A percentile compares a stretch with the other conserved stretches of the same genome.
Conservation (phyloP, 805 yeast species). For the Candida sonorensis region DNA sequence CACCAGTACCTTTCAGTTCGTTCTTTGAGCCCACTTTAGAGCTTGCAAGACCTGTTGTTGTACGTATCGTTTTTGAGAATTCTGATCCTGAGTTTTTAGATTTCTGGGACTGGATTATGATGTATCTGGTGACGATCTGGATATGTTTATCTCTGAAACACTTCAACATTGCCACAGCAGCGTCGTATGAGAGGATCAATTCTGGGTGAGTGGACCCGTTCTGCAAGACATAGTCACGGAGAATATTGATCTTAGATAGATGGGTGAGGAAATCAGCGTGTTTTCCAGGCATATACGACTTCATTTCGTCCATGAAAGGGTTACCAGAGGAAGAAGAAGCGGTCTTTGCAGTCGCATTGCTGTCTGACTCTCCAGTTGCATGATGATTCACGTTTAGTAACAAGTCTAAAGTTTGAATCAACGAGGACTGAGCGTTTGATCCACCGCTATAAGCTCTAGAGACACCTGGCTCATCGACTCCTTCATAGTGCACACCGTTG, state of each 20-base stretch:
- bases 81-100: conserved; percentile 44
- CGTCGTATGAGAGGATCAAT: conserved; percentile 71
- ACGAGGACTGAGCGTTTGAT: conserved; percentile 87
- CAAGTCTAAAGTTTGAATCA: conserved; percentile 81
- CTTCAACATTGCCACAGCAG: conserved; percentile 82
- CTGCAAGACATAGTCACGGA: conserved; percentile 56
- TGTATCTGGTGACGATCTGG: conserved; percentile 84
- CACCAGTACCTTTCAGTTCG: conserved; percentile 84
- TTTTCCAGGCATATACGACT: conserved; percentile 81
- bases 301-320: conserved; percentile 74
- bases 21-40: conserved; percentile 32
- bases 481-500: conserved; percentile 73
- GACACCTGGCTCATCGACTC: conserved; percentile 34
- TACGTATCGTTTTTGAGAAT: conserved; percentile 46
- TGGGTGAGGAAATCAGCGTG: conserved; percentile 70
- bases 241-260: conserved; percentile 48
- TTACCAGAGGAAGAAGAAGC: conserved; percentile 19
- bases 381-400: conserved; percentile 69
- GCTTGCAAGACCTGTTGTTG: conserved; percentile 62
- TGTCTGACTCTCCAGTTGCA: conserved; percentile 50
- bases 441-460: conserved; percentile 76
- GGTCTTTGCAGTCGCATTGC: background rate
- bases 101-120: conserved; percentile 69
- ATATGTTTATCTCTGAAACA: conserved; percentile 88
- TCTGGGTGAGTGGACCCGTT: conserved; percentile 40